Conservation (phyloP, 75 land plant species). For the Cupressus sempervirens region DNA sequence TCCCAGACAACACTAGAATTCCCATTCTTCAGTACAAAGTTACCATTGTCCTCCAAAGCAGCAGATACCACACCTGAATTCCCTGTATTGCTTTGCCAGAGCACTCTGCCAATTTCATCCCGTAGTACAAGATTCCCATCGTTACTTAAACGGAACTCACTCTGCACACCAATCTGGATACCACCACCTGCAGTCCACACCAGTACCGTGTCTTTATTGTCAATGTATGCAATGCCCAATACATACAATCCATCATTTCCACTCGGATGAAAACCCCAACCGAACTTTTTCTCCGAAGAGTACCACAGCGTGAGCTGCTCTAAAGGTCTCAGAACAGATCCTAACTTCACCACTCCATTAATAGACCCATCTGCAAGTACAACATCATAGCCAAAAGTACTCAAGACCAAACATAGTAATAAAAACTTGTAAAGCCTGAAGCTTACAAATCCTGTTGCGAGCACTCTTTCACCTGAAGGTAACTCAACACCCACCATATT, state of each 20-base stretch:
- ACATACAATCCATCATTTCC: slow-evolving; percentile 1
- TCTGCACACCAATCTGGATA: slow-evolving; percentile 20
- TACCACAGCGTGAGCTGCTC: background rate
- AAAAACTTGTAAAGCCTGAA: background rate
- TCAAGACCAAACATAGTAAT: background rate
- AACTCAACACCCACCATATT: background rate
- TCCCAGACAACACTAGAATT: slow-evolving; percentile 29
- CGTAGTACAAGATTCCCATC: slow-evolving; percentile 37
- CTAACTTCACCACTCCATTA: background rate
- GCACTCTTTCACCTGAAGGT: background rate
- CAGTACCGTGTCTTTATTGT: background rate
- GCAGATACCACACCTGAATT: slow-evolving; percentile 22
- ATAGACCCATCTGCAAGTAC: background rate
- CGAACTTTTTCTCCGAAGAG: slow-evolving; percentile 1
- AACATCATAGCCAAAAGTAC: background rate
- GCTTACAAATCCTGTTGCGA: background rate
- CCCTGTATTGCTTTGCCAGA: slow-evolving; percentile 40
- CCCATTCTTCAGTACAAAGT: slow-evolving; percentile 26
- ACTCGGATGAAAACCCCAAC: background rate
- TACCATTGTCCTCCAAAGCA: slow-evolving; percentile 35
- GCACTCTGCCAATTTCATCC: slow-evolving; percentile 27
- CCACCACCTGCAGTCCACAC: slow-evolving; percentile 37
- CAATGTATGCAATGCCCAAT: slow-evolving; percentile 6
- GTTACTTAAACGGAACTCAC: slow-evolving; percentile 17
- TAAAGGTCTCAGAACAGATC: slow-evolving; percentile 10